phyloP scores from a whole-genome alignment of 2,329 filamentous ascomycete species.

The Cladosporium austrohemisphaericum region DNA sequence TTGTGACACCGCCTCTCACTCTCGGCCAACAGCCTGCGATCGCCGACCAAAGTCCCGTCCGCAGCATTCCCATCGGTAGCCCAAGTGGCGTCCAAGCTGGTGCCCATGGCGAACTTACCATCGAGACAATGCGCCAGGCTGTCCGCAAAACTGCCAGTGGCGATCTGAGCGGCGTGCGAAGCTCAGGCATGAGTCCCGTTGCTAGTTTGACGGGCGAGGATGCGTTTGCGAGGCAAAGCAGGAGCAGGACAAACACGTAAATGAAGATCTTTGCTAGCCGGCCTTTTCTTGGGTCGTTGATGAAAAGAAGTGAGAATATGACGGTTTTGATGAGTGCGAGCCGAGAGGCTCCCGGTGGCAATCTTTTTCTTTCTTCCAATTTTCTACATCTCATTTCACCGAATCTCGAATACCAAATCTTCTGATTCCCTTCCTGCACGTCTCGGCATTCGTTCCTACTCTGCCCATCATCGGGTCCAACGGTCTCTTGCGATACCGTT shows the following conservation, averaged over 20 bases:
- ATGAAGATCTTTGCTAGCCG: too few relatives aligned
- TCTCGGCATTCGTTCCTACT: too few relatives aligned
- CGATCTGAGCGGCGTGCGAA: slow-evolving; percentile 52
- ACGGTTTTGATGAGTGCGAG: too few relatives aligned
- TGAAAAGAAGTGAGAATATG: too few relatives aligned
- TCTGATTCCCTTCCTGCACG: too few relatives aligned
- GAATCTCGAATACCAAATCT: too few relatives aligned
- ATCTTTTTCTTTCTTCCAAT: too few relatives aligned
- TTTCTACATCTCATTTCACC: too few relatives aligned
- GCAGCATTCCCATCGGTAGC: slow-evolving; percentile 14
- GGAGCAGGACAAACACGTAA: slow-evolving; percentile 11
- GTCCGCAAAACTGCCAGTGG: slow-evolving; percentile 79
- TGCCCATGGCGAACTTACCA: slow-evolving; percentile 67
- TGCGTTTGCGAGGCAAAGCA: slow-evolving; percentile 8
- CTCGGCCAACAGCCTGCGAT: background rate
- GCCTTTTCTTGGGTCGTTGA: too few relatives aligned
- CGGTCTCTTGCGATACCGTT: too few relatives aligned
- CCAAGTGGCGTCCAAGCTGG: slow-evolving; percentile 10
- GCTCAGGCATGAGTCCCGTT: slow-evolving; percentile 10
- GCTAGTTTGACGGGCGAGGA: background rate
- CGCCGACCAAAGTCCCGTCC: slow-evolving; percentile 9
- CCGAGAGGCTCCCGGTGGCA: too few relatives aligned
- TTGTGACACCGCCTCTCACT: slow-evolving; percentile 4
- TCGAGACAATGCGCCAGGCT: slow-evolving; percentile 92
- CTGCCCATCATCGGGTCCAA: too few relatives aligned